Percentiles rank a stretch among this genome's conserved stretches.
These are phyloP conservation scores for Marasmius sp. DNA, from an alignment of 1,284 basidiomycete species.

Conservation along the genomic window DNA sequence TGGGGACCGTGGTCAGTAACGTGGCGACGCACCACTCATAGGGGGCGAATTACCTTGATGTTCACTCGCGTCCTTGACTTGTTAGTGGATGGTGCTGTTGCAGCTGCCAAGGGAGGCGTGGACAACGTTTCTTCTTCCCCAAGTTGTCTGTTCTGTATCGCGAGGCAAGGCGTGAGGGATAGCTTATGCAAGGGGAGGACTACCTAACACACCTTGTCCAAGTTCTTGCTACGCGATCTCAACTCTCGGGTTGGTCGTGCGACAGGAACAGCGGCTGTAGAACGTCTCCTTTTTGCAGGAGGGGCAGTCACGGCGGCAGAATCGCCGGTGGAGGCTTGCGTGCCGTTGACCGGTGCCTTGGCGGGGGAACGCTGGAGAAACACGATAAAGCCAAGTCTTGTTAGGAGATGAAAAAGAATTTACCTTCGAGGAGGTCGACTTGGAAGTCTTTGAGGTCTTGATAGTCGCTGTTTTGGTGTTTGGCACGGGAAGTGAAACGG, in stretches of 20 bases:
- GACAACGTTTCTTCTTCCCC: constrained; percentile 7
- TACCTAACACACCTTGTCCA: constrained; percentile 10
- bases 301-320: constrained; percentile 10
- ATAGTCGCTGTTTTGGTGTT: neutral
- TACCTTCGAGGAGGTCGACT: neutral
- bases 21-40: neutral
- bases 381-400: neutral
- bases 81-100: neutral
- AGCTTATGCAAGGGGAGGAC: neutral
- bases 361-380: neutral
- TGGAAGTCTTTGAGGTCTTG: neutral
- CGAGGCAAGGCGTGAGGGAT: neutral
- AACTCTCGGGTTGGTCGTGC: constrained; percentile 37
- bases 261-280: constrained; percentile 19
- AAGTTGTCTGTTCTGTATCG: neutral
- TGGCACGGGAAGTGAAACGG: neutral
- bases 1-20: neutral
- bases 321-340: neutral
- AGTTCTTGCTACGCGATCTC: constrained; percentile 38
- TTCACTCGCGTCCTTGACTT: constrained; percentile 5
- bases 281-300: constrained; percentile 15
- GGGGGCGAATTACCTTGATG: constrained; percentile 2
- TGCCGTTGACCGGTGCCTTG: neutral
- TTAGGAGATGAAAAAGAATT: neutral
- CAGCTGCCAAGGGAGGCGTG: constrained; percentile 2